Evolutionary conservation across 2,329 filamentous ascomycete species (phyloP).

Genomic region (Penicillium sp.): DNA sequence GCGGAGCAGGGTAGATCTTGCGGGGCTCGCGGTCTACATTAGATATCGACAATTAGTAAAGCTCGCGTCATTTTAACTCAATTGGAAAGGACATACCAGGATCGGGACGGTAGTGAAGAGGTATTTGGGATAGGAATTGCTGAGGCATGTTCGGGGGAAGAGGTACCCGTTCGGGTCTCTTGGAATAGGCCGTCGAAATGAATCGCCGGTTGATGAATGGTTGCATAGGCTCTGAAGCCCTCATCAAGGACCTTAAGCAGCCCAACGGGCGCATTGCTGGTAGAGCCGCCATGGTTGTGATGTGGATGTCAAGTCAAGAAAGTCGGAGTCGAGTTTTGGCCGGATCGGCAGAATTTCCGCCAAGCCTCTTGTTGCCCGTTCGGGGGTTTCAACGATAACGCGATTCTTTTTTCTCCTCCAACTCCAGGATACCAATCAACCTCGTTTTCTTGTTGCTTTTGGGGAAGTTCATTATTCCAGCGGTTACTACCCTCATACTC

Average conservation of each 20-base stretch:
- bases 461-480: neutral
- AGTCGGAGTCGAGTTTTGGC: slow-evolving; percentile 28
- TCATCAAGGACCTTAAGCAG: slow-evolving; percentile 65
- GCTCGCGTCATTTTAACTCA: neutral
- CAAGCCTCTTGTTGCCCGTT: slow-evolving; percentile 29
- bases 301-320: slow-evolving; percentile 17
- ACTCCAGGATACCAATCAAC: slow-evolving; percentile 11
- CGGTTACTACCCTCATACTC: neutral
- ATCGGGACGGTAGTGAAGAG: slow-evolving; percentile 37
- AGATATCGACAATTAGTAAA: neutral
- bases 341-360: slow-evolving; percentile 40
- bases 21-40: slow-evolving; percentile 48
- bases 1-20: slow-evolving; percentile 52
- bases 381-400: slow-evolving; percentile 16
- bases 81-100: slow-evolving; percentile 30
- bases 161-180: slow-evolving; percentile 41
- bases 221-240: slow-evolving; percentile 53
- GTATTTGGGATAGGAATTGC: slow-evolving; percentile 45
- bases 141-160: slow-evolving; percentile 43
- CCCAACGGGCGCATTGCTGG: slow-evolving; percentile 64
- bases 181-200: slow-evolving; percentile 50
- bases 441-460: neutral
- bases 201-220: slow-evolving; percentile 48
- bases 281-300: slow-evolving; percentile 60
- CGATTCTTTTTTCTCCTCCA: slow-evolving; percentile 25